Evolutionary conservation across 345 rosid species (phyloP).

Genomic region (Bruguiera parviflora): DNA sequence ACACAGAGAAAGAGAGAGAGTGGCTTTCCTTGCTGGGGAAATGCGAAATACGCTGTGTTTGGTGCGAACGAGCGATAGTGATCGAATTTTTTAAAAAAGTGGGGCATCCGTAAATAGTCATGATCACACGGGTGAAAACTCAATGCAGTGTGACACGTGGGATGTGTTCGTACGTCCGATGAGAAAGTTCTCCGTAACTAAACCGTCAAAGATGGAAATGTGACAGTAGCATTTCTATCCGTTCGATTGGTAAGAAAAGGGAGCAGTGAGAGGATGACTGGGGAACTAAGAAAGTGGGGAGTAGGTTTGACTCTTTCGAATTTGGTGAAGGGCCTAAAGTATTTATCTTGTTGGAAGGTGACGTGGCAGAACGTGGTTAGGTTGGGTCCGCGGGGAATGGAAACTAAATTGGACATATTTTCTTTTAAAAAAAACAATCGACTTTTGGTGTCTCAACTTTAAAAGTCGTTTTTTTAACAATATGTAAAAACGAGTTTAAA

Average conservation of each 20-base stretch:
- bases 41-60: too few species aligned
- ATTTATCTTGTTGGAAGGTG: not conserved
- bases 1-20: not conserved
- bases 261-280: too few species aligned
- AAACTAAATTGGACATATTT: too few species aligned
- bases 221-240: not conserved
- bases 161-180: constrained; percentile 2
- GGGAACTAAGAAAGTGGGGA: not conserved
- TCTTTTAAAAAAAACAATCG: too few species aligned
- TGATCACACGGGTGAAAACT: constrained; percentile 26
- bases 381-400: not conserved
- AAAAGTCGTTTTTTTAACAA: too few species aligned
- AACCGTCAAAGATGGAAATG: not conserved
- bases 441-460: too few species aligned
- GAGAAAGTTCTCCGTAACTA: not conserved
- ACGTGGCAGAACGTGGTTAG: not conserved
- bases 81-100: constrained; percentile 21
- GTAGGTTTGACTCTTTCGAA: not conserved
- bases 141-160: constrained; percentile 25
- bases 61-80: too few species aligned
- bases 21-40: not conserved
- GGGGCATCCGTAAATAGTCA: constrained; percentile 18
- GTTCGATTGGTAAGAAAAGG: not conserved
- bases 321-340: not conserved
- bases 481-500: too few species aligned